Base-by-base conservation (phyloP, 176 grass and related monocot genomes). In the Areca catechu region DNA sequence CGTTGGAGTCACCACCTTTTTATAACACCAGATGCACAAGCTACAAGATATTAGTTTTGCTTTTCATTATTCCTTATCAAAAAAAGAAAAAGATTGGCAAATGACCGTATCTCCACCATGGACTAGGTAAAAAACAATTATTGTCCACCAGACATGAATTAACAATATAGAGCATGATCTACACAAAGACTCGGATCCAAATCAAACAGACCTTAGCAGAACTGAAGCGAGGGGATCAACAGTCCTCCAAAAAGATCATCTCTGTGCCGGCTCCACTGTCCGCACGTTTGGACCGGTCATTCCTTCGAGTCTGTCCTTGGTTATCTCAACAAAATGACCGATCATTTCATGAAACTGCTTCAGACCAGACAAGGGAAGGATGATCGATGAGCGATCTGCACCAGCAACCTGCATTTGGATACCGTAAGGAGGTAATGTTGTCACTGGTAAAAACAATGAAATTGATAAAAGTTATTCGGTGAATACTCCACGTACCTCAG, bases 281-380 rank as follows among this genome's bases (percentile, higher is more conserved):
- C 81, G 93, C 68, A 91, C 83, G 0, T 98, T 98, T 20, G 78
- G 79, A 2, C 83, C 73, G 0, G 77, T 75, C 83, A 98, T 92
- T 50, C 83, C 86, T 79, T 98, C 92, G 19, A 97, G 80, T 58
- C 83, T 90, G 62, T 98, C 93, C 79, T 92, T 97, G 66, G 89
- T 97, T 77, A 97, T 77, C 75, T 97, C 93, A 72, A 92, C 93
- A 71, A 97, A 97, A 77, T 97, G 83, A 52, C 87, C 93, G 28
- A 97, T 79, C 93, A 97, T 97, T 79, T 97, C 93, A 69, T 97
- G 83, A 79, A 97, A 97, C 71, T 97, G 93, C 81, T 85, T 97
- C 64, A 97, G 81, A 43, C 87, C 93, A 34, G 93, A 92, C n/a
- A 97, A 77, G 0, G 93, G 93, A 51, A 97, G 82, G 70, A 97